Conservation (phyloP, 371 early-diverging fungal species). For the Circinella umbellata region DNA sequence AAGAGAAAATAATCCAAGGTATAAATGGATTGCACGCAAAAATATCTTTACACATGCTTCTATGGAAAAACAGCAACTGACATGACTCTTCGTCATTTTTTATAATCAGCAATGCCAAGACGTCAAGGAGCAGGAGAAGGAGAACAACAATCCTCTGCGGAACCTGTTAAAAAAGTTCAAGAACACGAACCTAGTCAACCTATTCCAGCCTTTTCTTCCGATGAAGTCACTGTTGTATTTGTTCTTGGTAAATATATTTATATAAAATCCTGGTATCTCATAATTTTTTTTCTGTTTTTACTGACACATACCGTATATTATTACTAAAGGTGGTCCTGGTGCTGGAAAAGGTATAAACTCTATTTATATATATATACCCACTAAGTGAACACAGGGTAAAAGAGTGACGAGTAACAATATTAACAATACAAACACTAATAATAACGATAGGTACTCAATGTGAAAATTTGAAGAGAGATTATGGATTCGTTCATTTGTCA, state of each 20-base stretch:
- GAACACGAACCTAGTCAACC: background rate
- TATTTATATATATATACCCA: too few relatives aligned
- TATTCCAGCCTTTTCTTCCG: slow-evolving; percentile 24
- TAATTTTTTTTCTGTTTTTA: background rate
- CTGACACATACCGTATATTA: background rate
- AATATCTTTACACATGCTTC: too few relatives aligned
- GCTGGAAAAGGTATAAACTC: slow-evolving; percentile 79
- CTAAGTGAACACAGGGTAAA: too few relatives aligned
- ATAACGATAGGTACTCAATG: slow-evolving; percentile 74
- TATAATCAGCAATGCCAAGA: background rate
- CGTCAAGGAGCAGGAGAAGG: background rate
- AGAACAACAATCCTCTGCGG: too few relatives aligned
- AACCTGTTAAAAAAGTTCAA: too few relatives aligned
- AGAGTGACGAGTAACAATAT: too few relatives aligned
- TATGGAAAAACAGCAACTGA: too few relatives aligned
- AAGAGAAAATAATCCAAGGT: background rate
- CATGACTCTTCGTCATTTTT: too few relatives aligned
- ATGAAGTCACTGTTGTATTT: slow-evolving; percentile 71
- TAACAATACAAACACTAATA: too few relatives aligned
- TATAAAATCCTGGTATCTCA: background rate
- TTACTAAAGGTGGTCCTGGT: slow-evolving; percentile 79
- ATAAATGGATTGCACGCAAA: too few relatives aligned
- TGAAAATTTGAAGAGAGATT: slow-evolving; percentile 84
- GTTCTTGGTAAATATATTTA: slow-evolving; percentile 63
- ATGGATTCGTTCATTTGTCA: slow-evolving; percentile 92